Evolutionary conservation across 169 alveolate species (phyloP).

Genomic region (Toxoplasma gondii): DNA sequence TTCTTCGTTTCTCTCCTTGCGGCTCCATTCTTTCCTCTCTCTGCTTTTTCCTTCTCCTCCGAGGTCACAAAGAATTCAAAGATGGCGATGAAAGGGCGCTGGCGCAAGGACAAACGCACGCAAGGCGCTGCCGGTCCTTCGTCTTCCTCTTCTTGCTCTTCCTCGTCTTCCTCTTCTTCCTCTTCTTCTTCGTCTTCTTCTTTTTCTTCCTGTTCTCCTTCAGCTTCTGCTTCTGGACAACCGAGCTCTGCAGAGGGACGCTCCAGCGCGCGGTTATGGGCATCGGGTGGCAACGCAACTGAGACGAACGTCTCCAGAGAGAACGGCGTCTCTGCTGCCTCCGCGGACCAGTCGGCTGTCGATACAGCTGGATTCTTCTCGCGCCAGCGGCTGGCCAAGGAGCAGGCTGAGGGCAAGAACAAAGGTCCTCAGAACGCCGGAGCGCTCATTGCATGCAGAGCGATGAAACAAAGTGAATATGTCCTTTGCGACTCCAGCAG

Average conservation of each 20-base stretch:
- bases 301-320: background rate
- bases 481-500: slow-evolving; percentile 48
- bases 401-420: background rate
- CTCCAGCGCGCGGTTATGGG: background rate
- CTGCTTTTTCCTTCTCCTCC: background rate
- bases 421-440: background rate
- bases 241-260: background rate
- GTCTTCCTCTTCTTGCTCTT: background rate
- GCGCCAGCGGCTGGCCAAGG: slow-evolving; percentile 8
- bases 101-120: slow-evolving; percentile 57
- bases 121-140: background rate
- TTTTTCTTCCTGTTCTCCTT: background rate
- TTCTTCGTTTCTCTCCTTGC: background rate
- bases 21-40: background rate
- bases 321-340: background rate
- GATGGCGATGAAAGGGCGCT: slow-evolving; percentile 43
- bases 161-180: background rate
- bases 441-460: background rate
- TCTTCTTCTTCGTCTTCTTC: background rate
- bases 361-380: slow-evolving; percentile 10
- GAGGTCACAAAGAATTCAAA: background rate
- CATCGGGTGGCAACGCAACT: background rate
- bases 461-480: slow-evolving; percentile 34
- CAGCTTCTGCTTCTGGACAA: background rate
- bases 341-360: background rate